Evolutionary conservation across 2,329 filamentous ascomycete genomes (phyloP).

Genomic region (Leptographium flavum): DNA sequence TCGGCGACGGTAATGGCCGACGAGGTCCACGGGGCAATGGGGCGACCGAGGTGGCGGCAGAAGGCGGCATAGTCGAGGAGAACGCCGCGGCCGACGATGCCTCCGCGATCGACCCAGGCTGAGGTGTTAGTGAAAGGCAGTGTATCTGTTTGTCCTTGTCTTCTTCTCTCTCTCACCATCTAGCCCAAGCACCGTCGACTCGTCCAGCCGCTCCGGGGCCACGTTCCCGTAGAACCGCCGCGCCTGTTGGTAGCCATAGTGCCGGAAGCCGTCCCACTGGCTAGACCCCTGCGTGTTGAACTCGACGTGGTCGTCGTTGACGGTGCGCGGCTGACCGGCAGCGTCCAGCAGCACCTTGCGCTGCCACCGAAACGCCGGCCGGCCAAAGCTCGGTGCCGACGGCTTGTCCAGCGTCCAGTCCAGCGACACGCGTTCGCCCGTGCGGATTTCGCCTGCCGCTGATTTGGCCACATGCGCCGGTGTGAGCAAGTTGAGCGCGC

Average conservation of each 20-base stretch:
- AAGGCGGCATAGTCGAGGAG: slow-evolving; percentile 25
- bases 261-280: slow-evolving; percentile 36
- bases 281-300: slow-evolving; percentile 33
- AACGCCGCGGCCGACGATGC: slow-evolving; percentile 30
- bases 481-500: slow-evolving; percentile 13
- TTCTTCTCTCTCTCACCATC: slow-evolving; percentile 3
- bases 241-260: slow-evolving; percentile 15
- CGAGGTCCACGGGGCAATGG: slow-evolving; percentile 7
- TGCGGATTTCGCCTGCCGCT: slow-evolving; percentile 34
- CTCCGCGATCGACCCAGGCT: slow-evolving; percentile 18
- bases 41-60: slow-evolving; percentile 3
- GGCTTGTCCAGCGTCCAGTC: slow-evolving; percentile 41
- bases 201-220: slow-evolving; percentile 4
- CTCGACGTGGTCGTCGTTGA: slow-evolving; percentile 33
- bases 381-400: slow-evolving; percentile 24
- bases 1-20: slow-evolving; percentile 14
- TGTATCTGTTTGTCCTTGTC: not conserved
- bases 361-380: slow-evolving; percentile 30
- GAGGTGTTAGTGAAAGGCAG: not conserved
- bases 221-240: slow-evolving; percentile 8
- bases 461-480: slow-evolving; percentile 7
- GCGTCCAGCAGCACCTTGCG: slow-evolving; percentile 5
- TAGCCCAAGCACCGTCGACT: slow-evolving; percentile 4
- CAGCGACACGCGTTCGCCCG: slow-evolving; percentile 40
- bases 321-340: slow-evolving; percentile 15